These are phyloP conservation scores for Eruca vesicaria DNA, from an alignment of 441 rosid species.

Conservation along the genomic window DNA sequence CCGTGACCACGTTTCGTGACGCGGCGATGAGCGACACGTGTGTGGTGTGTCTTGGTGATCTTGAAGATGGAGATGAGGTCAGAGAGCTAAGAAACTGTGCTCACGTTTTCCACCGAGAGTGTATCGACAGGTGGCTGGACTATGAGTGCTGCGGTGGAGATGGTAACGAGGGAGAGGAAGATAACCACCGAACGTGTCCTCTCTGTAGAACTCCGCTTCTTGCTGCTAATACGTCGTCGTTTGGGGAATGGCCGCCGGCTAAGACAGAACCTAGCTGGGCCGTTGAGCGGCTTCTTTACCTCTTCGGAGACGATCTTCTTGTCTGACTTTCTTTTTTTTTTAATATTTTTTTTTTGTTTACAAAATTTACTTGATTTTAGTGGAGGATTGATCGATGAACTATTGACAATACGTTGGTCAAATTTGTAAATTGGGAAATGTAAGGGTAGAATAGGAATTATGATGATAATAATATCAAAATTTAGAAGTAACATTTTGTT, in stretches of 20 bases:
- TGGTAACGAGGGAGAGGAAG: slow-evolving; percentile 21
- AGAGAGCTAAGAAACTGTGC: slow-evolving; percentile 76
- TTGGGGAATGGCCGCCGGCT: slow-evolving; percentile 20
- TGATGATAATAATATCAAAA: background rate
- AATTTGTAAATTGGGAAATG: slow-evolving; percentile 25
- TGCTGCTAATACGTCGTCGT: slow-evolving; percentile 34
- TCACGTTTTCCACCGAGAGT: slow-evolving; percentile 79
- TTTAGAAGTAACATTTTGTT: too few species aligned
- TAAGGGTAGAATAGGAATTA: background rate
- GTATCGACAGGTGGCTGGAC: slow-evolving; percentile 83
- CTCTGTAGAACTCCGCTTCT: slow-evolving; percentile 75
- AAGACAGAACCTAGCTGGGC: slow-evolving; percentile 74
- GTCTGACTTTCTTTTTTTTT: slow-evolving; percentile 6
- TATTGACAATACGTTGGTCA: too few species aligned
- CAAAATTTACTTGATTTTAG: background rate
- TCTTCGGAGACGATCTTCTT: slow-evolving; percentile 71
- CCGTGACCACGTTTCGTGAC: slow-evolving; percentile 45
- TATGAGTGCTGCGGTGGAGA: slow-evolving; percentile 29
- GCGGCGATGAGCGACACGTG: slow-evolving; percentile 53
- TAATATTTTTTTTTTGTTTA: background rate
- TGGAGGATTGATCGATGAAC: too few species aligned
- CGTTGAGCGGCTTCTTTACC: slow-evolving; percentile 67
- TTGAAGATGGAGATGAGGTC: slow-evolving; percentile 51
- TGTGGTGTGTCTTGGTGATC: slow-evolving; percentile 60
- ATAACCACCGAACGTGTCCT: slow-evolving; percentile 66